Conservation (phyloP, 768 basidiomycete genomes). For the Mycena vulgaris region DNA sequence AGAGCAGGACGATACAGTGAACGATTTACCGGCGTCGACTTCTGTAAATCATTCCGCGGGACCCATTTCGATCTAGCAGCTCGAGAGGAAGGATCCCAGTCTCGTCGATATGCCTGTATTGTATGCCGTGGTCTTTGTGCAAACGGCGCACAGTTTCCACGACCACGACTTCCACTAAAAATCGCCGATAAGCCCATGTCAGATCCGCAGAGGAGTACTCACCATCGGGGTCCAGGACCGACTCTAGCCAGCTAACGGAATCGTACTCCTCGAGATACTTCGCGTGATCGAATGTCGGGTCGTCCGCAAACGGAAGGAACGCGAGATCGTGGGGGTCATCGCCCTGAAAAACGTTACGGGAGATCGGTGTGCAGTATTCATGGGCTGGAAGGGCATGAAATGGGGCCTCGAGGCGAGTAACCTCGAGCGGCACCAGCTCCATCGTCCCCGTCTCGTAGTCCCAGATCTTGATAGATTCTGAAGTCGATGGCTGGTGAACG, state of each 20-base stretch:
- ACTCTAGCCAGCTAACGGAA: conserved; percentile 62
- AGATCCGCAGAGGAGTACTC: conserved; percentile 26
- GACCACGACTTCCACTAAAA: conserved; percentile 65
- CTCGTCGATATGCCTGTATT: conserved; percentile 63
- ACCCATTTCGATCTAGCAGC: conserved; percentile 47
- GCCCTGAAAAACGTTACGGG: conserved; percentile 64
- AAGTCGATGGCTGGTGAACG: not conserved
- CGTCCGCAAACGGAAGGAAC: conserved; percentile 77
- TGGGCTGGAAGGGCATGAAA: conserved; percentile 57
- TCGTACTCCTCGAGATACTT: conserved; percentile 60
- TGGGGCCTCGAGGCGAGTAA: conserved; percentile 26
- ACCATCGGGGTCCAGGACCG: conserved; percentile 54
- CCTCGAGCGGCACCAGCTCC: conserved; percentile 23
- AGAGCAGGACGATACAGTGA: not conserved
- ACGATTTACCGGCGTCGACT: conserved; percentile 37
- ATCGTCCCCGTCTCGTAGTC: conserved; percentile 33
- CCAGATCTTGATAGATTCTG: conserved; percentile 16
- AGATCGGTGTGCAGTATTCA: conserved; percentile 69
- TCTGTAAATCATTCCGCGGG: conserved; percentile 45
- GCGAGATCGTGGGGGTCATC: conserved; percentile 72
- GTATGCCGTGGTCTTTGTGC: conserved; percentile 53
- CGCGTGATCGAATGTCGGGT: conserved; percentile 63
- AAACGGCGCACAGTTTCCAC: conserved; percentile 65
- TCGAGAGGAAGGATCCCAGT: conserved; percentile 61
- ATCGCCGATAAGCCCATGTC: not conserved